A percentile compares a stretch with the other conserved stretches of the same genome.
These are phyloP conservation scores for Actinomortierella wolfii DNA, from an alignment of 371 early-diverging fungal genomes.

Conservation along the genomic window DNA sequence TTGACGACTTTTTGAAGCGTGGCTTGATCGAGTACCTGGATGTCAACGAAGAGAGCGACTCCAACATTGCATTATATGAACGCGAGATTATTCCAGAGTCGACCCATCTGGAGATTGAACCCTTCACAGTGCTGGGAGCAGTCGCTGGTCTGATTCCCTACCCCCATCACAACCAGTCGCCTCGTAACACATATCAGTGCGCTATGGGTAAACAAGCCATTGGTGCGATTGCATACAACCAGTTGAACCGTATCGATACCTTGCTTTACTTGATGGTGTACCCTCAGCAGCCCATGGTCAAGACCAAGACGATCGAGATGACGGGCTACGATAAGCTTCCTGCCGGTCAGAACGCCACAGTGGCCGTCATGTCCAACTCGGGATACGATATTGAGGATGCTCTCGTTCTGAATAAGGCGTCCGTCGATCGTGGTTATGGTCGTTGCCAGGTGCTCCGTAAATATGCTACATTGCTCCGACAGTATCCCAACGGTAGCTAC, in stretches of 20 bases:
- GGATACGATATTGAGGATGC: constrained; percentile 99
- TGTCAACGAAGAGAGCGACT: constrained; percentile 98
- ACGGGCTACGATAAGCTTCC: constrained; percentile 98
- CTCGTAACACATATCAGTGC: constrained; percentile 99
- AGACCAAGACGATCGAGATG: constrained; percentile 96
- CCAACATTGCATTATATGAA: constrained; percentile 92
- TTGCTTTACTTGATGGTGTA: constrained; percentile 96
- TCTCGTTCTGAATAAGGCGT: constrained; percentile 96
- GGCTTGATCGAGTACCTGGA: constrained; percentile 99
- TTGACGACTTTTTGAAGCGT: constrained; percentile 90
- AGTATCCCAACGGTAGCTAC: constrained; percentile 88
- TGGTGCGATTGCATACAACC: constrained; percentile 97
- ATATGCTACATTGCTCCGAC: constrained; percentile 75
- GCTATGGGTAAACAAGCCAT: constrained; percentile 99
- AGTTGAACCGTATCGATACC: constrained; percentile 96
- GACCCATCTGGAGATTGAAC: constrained; percentile 99
- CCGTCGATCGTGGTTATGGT: constrained; percentile 99
- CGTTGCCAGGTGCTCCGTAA: constrained; percentile 97
- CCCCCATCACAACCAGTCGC: constrained; percentile 99
- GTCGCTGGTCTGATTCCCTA: constrained; percentile 99
- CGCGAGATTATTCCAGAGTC: constrained; percentile 81
- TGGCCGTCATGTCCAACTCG: constrained; percentile 99
- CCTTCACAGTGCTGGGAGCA: constrained; percentile 97
- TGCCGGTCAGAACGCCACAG: constrained; percentile 99
- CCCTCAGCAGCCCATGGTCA: constrained; percentile 99